These are phyloP conservation scores for Sisymbrium irio DNA, from an alignment of 345 rosid species.

Conservation along the genomic window DNA sequence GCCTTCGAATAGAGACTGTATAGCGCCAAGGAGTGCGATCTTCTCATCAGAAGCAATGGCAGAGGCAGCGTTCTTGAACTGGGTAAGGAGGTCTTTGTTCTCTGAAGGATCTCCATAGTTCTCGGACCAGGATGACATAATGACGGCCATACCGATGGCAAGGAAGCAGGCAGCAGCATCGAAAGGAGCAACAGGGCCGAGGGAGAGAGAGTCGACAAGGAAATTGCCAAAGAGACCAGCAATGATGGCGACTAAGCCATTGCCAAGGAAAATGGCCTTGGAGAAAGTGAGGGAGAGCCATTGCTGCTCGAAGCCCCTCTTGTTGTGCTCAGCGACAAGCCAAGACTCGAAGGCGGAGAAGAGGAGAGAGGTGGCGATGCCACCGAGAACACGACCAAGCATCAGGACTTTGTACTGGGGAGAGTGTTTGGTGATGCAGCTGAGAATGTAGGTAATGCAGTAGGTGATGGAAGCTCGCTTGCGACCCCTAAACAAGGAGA, in stretches of 20 bases:
- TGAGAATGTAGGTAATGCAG: slow-evolving; percentile 66
- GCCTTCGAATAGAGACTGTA: slow-evolving; percentile 96
- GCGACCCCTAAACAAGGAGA: slow-evolving; percentile 53
- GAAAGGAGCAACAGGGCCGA: slow-evolving; percentile 72
- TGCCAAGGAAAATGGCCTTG: slow-evolving; percentile 72
- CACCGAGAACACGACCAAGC: slow-evolving; percentile 73
- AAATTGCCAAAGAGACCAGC: slow-evolving; percentile 61
- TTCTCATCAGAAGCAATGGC: slow-evolving; percentile 87
- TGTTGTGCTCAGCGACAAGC: slow-evolving; percentile 83
- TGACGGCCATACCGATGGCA: slow-evolving; percentile 61
- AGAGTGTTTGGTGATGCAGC: slow-evolving; percentile 78
- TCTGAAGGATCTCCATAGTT: slow-evolving; percentile 72
- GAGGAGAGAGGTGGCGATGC: slow-evolving; percentile 72
- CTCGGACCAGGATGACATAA: slow-evolving; percentile 59
- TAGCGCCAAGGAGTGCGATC: slow-evolving; percentile 87
- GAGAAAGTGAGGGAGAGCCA: slow-evolving; percentile 77
- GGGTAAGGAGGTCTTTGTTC: slow-evolving; percentile 57
- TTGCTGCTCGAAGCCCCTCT: slow-evolving; percentile 71
- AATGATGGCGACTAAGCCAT: slow-evolving; percentile 61
- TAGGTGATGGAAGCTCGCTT: slow-evolving; percentile 68
- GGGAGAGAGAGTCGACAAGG: slow-evolving; percentile 53
- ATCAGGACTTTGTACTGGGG: slow-evolving; percentile 64
- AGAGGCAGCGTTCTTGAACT: slow-evolving; percentile 62
- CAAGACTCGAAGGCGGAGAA: slow-evolving; percentile 82
- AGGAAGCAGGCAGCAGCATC: slow-evolving; percentile 77